Evolutionary conservation across 2,329 filamentous ascomycete genomes (phyloP).

Genomic region (Periconia sp.): DNA sequence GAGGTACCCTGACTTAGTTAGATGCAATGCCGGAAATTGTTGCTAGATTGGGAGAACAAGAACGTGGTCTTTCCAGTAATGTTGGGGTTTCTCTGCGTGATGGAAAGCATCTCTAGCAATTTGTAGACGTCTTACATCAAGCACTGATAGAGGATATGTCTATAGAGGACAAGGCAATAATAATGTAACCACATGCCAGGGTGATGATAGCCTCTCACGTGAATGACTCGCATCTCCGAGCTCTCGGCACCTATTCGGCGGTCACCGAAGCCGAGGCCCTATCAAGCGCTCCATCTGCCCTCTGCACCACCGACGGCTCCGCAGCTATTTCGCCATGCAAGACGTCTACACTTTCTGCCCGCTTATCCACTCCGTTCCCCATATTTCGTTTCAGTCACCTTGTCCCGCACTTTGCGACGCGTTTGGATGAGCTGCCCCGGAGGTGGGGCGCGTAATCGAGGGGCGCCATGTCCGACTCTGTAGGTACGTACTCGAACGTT

Average conservation of each 20-base stretch:
- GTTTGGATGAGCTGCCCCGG: constrained; percentile 22
- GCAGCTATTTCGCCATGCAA: constrained; percentile 31
- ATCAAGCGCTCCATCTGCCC: neutral
- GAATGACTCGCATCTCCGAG: neutral
- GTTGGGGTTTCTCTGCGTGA: too few species aligned
- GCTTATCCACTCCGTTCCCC: constrained; percentile 2
- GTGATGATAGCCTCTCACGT: neutral
- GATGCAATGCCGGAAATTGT: too few species aligned
- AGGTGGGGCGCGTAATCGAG: constrained; percentile 27
- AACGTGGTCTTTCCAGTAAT: too few species aligned
- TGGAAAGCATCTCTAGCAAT: too few species aligned
- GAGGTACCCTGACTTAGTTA: too few species aligned
- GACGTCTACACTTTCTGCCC: constrained; percentile 17
- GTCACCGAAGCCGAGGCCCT: constrained; percentile 20
- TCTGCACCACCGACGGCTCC: constrained; percentile 21
- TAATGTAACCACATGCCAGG: too few species aligned
- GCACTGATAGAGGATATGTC: too few species aligned
- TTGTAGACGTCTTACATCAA: too few species aligned
- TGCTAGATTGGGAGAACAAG: too few species aligned
- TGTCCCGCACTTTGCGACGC: constrained; percentile 11
- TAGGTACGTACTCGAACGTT: constrained; percentile 46
- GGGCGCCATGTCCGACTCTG: constrained; percentile 48
- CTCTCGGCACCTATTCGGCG: constrained; percentile 12
- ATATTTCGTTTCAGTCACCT: neutral
- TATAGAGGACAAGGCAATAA: too few species aligned